Conservation (phyloP, 1,284 basidiomycete species). For the Malassezia psittaci region DNA sequence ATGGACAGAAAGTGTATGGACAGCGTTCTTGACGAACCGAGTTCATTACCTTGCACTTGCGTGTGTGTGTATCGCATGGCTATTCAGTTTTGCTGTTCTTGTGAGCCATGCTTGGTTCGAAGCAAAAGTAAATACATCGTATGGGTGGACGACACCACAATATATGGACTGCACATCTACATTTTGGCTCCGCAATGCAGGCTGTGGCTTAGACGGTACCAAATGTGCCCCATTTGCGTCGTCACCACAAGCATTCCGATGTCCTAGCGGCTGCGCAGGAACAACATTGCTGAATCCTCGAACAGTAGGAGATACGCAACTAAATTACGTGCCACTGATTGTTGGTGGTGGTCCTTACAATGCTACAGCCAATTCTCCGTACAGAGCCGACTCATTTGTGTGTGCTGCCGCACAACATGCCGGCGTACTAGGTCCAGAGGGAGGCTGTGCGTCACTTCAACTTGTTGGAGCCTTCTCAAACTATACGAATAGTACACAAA, state of each 20-base stretch:
- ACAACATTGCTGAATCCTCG: conserved; percentile 66
- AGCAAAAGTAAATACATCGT: conserved; percentile 16
- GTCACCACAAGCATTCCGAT: conserved; percentile 60
- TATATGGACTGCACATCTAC: conserved; percentile 33
- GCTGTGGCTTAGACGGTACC: conserved; percentile 64
- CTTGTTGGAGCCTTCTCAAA: conserved; percentile 63
- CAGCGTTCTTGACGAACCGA: conserved; percentile 23
- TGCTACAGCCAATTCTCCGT: conserved; percentile 42
- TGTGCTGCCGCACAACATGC: conserved; percentile 70
- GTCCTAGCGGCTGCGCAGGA: conserved; percentile 62
- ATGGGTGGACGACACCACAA: conserved; percentile 14
- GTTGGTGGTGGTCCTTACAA: conserved; percentile 65
- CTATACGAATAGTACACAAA: conserved; percentile 56
- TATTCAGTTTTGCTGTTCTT: conserved; percentile 30
- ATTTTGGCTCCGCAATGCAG: conserved; percentile 44
- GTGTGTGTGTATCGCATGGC: conserved; percentile 30
- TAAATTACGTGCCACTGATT: conserved; percentile 63
- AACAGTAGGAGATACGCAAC: conserved; percentile 59
- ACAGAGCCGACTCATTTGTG: conserved; percentile 72
- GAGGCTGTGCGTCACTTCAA: conserved; percentile 66
- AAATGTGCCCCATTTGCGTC: conserved; percentile 58
- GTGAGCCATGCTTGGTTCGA: conserved; percentile 32
- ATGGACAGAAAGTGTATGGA: conserved; percentile 18
- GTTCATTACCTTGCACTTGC: conserved; percentile 32
- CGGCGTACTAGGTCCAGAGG: conserved; percentile 59